Base-by-base conservation (phyloP, 257 asterid genomes). In the Nicotiana tomentosiformis region DNA sequence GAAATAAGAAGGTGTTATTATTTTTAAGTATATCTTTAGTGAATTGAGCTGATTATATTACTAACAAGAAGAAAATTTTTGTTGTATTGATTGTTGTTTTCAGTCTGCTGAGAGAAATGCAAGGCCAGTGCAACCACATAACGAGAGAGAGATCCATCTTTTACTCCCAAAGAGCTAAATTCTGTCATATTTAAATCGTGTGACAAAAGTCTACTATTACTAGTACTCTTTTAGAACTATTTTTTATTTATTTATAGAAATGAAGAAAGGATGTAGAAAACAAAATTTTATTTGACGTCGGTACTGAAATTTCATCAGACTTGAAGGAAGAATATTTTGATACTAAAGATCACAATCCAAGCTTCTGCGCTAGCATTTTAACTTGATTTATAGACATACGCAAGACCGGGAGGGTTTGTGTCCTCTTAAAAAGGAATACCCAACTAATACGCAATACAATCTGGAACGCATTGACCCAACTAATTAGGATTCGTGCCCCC, bases 31-130 rank as follows among this genome's bases (percentile, higher is more conserved):
- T 61, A 61, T 20, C 16, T 23, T 61, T 61, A 62, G 35, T 10
- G 17, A 26, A 26, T 26, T 62, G n/a, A 58, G 18, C 5, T 26
- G 6, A 23, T 62, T 23, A 26, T 62, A 23, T 23, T 26, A 23
- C 35, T 10, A 62, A 23, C 8, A 64, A 64, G 8, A 64, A 26
- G 4, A 23, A 32, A 4, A 12, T 12, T 64, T 4, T 20, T 55
- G 30, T 46, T 77, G 11, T 29, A 32, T 67, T 35, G 93, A 93
- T 20, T 55, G 30, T 46, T 77, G 11, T 29, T 37, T 67, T 35
- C 94, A 93, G 97, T 85, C 60, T 76, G 93, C 97, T 9, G 91
- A 82, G 77, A 82, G 61, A 26, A 93, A 93, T 82, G 94, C 97
- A 3, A 91, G 98, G 82, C 98, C 98, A 7, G 7, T 87, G 82